Evolutionary conservation across 768 basidiomycete genomes (phyloP).

Genomic region (Polyporus arcularius): DNA sequence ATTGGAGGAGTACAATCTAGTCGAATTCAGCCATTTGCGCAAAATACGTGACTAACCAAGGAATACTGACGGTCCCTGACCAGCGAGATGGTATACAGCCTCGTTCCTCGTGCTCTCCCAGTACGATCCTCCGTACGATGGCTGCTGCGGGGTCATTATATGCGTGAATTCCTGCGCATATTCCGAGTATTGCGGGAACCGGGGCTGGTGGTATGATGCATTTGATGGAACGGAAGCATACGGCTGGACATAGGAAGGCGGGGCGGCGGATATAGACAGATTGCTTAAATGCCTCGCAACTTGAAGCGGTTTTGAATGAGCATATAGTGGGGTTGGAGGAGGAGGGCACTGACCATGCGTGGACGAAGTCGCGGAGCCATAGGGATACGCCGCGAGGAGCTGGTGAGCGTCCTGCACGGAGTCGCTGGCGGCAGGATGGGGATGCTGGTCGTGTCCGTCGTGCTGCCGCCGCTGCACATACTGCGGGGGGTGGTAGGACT

Average conservation of each 20-base stretch:
- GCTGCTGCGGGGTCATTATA: constrained; percentile 49
- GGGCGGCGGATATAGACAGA: constrained; percentile 57
- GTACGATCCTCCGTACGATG: constrained; percentile 51
- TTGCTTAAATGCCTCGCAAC: constrained; percentile 67
- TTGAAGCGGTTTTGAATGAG: constrained; percentile 29
- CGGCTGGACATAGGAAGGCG: constrained; percentile 66
- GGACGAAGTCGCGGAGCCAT: constrained; percentile 77
- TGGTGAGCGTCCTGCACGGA: constrained; percentile 69
- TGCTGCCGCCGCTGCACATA: background rate
- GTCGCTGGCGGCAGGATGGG: constrained; percentile 37
- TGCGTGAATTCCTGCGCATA: constrained; percentile 65
- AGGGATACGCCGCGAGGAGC: constrained; percentile 67
- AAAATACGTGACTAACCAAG: background rate
- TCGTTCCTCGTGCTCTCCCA: constrained; percentile 68
- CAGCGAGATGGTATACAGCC: constrained; percentile 58
- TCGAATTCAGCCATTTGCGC: background rate
- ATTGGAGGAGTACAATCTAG: constrained; percentile 25
- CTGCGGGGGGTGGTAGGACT: background rate
- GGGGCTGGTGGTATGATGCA: constrained; percentile 36
- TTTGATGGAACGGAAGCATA: constrained; percentile 36
- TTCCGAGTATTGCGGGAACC: constrained; percentile 61
- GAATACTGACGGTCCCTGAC: constrained; percentile 37
- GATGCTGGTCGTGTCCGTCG: background rate
- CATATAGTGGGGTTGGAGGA: constrained; percentile 20
- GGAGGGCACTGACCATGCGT: constrained; percentile 56